These are phyloP conservation scores for Aspergillus costaricaensis DNA, from an alignment of 2,329 filamentous ascomycete genomes.

Conservation along the genomic window DNA sequence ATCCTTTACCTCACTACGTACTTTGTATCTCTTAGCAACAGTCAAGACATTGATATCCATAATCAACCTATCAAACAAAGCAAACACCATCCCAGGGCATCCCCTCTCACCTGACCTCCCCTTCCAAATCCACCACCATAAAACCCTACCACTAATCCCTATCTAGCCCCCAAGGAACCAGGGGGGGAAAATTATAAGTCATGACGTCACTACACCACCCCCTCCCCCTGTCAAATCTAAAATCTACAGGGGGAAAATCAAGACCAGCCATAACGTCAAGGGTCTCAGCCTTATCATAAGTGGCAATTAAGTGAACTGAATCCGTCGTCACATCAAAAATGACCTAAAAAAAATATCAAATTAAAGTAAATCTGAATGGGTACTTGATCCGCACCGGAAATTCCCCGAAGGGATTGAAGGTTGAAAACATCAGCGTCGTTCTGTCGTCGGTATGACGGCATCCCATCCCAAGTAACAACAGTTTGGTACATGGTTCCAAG, in stretches of 20 bases:
- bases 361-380: neutral
- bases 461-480: too few species aligned
- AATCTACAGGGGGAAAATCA: neutral
- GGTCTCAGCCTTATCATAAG: neutral
- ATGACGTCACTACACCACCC: neutral
- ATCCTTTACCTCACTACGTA: neutral
- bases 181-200: neutral
- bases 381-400: conserved; percentile 3
- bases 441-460: conserved; percentile 20
- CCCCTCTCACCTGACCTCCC: too few species aligned
- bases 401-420: neutral
- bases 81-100: neutral
- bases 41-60: neutral
- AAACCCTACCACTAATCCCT: neutral
- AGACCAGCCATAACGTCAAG: neutral
- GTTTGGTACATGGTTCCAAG: neutral
- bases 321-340: neutral
- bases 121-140: too few species aligned
- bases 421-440: neutral
- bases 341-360: too few species aligned
- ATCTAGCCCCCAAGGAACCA: neutral
- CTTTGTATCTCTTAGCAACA: too few species aligned
- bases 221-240: neutral
- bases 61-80: neutral
- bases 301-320: neutral